Evolutionary conservation across 441 rosid species (phyloP).

Genomic region (Capsella rubella): DNA sequence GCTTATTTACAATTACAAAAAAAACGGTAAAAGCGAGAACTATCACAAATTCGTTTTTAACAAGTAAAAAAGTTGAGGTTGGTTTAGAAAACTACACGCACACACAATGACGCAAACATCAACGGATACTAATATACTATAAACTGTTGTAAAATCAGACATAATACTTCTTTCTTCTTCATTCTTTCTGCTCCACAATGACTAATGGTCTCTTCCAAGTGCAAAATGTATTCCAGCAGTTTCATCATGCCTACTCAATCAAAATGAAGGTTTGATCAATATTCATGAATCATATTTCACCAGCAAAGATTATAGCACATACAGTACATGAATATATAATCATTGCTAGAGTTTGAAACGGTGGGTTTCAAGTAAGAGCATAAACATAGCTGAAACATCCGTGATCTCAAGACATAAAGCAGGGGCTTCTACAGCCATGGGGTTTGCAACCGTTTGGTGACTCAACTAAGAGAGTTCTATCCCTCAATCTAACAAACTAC

Average conservation of each 20-base stretch:
- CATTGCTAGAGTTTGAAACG: background rate
- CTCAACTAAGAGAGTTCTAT: constrained; percentile 1
- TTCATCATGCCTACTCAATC: constrained; percentile 43
- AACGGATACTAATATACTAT: constrained; percentile 15
- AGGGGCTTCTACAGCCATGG: background rate
- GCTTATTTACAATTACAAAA: background rate
- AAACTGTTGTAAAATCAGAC: constrained; percentile 32
- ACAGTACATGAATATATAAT: background rate
- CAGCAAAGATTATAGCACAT: constrained; percentile 1
- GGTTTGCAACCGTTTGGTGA: background rate
- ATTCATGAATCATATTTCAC: constrained; percentile 17
- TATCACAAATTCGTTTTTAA: background rate
- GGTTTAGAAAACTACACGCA: constrained; percentile 18
- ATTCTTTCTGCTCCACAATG: constrained; percentile 33
- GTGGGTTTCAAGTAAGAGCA: background rate
- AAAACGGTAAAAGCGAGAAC: background rate
- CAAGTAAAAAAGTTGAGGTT: background rate
- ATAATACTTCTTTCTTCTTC: constrained; percentile 31
- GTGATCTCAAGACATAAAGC: background rate
- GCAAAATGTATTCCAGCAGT: constrained; percentile 37
- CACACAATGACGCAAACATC: constrained; percentile 22
- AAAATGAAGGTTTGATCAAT: constrained; percentile 31
- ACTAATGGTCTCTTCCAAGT: constrained; percentile 37
- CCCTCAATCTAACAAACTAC: background rate
- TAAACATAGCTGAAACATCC: background rate